Evolutionary conservation across 2,329 filamentous ascomycete species (phyloP).

Genomic region (Penicillium janthinellum): DNA sequence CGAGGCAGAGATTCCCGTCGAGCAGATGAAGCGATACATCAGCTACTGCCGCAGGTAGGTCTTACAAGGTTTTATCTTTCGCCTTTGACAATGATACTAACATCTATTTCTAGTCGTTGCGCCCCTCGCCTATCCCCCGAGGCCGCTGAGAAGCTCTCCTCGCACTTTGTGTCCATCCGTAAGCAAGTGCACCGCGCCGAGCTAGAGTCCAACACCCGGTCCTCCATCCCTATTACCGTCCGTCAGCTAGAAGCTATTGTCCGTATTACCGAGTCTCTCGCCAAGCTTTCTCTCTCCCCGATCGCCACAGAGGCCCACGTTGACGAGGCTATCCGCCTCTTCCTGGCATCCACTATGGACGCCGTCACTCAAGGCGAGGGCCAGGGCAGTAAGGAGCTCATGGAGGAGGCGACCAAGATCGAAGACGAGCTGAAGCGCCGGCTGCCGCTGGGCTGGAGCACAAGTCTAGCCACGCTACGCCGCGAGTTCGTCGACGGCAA

Average conservation of each 20-base stretch:
- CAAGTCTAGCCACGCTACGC: conserved; percentile 79
- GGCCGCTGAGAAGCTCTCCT: conserved; percentile 93
- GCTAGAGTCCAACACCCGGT: conserved; percentile 83
- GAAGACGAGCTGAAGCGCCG: conserved; percentile 86
- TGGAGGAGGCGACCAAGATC: conserved; percentile 83
- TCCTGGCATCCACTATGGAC: conserved; percentile 97
- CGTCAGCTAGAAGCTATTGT: conserved; percentile 96
- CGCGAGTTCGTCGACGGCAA: conserved; percentile 91
- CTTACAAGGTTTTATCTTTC: background rate
- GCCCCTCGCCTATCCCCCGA: conserved; percentile 87
- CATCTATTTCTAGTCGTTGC: conserved; percentile 65
- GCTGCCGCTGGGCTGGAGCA: conserved; percentile 93
- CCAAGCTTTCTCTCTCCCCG: conserved; percentile 83
- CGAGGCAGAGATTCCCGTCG: conserved; percentile 87
- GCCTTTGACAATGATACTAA: conserved; percentile 15
- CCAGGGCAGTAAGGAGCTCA: conserved; percentile 81
- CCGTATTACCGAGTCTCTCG: conserved; percentile 92
- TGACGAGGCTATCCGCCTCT: conserved; percentile 94
- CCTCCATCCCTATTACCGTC: conserved; percentile 94
- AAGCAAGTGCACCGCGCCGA: conserved; percentile 91
- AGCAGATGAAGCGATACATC: conserved; percentile 97
- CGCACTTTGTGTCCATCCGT: conserved; percentile 94
- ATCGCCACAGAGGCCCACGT: conserved; percentile 90
- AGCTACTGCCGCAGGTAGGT: conserved; percentile 93
- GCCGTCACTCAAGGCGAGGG: conserved; percentile 88